Evolutionary conservation across 1,284 basidiomycete species (phyloP).

Genomic region (Puccinia polysora): DNA sequence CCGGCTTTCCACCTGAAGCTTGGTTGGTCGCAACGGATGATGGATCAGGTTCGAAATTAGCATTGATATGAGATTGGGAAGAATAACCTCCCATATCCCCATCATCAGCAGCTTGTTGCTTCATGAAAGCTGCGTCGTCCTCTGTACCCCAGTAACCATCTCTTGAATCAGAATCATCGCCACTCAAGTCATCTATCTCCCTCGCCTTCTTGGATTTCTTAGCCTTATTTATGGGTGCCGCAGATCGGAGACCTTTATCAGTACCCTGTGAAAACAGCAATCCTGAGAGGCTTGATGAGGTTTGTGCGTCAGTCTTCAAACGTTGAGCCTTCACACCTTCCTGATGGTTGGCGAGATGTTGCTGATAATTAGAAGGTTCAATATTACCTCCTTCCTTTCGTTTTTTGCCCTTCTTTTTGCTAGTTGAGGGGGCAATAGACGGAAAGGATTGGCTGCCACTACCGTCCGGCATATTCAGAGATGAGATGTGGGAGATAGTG

Average conservation of each 20-base stretch:
- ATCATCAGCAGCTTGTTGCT: conserved; percentile 3
- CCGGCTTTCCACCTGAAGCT: conserved; percentile 62
- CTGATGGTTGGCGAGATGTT: neutral
- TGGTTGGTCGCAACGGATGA: neutral
- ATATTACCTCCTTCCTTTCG: conserved; percentile 12
- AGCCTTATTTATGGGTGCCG: neutral
- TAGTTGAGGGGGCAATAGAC: neutral
- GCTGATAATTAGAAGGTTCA: neutral
- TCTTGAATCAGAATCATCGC: conserved; percentile 24
- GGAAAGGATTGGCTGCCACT: neutral
- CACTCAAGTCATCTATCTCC: conserved; percentile 11
- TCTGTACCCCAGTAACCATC: conserved; percentile 24
- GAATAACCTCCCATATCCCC: neutral
- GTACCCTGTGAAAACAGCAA: neutral
- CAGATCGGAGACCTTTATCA: neutral
- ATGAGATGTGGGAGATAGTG: neutral
- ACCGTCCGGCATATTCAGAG: neutral
- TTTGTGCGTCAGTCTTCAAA: neutral
- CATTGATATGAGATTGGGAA: neutral
- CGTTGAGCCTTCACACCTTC: neutral
- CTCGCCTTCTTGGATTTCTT: conserved; percentile 34
- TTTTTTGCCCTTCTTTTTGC: conserved; percentile 30
- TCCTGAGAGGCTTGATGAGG: neutral
- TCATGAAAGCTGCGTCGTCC: conserved; percentile 12
- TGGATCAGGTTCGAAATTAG: conserved; percentile 9